Evolutionary conservation across 179 eudicot genomes (phyloP).

Genomic region (Spergularia azorica): DNA sequence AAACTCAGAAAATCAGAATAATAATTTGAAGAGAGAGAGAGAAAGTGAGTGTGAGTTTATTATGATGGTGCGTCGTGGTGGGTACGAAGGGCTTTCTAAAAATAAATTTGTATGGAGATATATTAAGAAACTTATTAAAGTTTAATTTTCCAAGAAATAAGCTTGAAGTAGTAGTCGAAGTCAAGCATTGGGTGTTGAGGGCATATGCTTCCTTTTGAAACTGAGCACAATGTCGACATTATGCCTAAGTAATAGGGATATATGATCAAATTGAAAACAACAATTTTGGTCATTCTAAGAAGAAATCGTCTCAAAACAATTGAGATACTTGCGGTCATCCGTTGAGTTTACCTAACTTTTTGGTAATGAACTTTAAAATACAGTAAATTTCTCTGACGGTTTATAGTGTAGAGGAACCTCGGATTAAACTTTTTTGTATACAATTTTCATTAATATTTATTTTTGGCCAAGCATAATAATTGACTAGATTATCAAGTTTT

Average conservation of each 20-base stretch:
- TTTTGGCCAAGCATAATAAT: too few species aligned
- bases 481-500: too few species aligned
- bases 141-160: background rate
- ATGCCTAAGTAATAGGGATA: slow-evolving; percentile 26
- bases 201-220: slow-evolving; percentile 23
- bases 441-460: too few species aligned
- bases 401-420: too few species aligned
- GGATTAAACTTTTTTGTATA: too few species aligned
- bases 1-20: background rate
- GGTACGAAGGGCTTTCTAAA: slow-evolving; percentile 20
- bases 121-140: background rate
- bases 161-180: background rate
- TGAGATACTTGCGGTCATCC: too few species aligned
- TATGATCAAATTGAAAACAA: background rate
- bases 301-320: too few species aligned
- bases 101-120: background rate
- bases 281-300: background rate
- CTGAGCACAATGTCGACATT: slow-evolving; percentile 37
- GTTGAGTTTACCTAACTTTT: too few species aligned
- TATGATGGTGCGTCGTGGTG: slow-evolving; percentile 28
- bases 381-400: too few species aligned
- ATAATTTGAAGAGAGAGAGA: too few species aligned
- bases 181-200: slow-evolving; percentile 16
- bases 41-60: background rate
- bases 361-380: too few species aligned